Evolutionary conservation across 305 asterid genomes (phyloP).

Genomic region (Fraxinus velutina): DNA sequence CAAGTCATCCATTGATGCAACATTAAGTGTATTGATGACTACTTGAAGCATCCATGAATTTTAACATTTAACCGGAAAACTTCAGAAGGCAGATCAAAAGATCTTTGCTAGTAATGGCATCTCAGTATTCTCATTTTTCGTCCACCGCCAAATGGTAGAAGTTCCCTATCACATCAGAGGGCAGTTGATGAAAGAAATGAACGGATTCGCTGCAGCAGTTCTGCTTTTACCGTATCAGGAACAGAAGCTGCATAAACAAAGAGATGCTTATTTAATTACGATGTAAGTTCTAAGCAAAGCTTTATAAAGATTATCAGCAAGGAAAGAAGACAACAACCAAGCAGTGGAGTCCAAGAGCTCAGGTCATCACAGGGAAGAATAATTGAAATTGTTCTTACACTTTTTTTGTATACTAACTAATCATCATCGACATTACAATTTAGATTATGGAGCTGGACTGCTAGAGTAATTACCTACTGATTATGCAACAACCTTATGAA

Average conservation of each 20-base stretch:
- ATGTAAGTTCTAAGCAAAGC: neutral
- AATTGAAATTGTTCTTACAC: neutral
- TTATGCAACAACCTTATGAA: neutral
- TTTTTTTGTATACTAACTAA: neutral
- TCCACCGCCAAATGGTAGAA: neutral
- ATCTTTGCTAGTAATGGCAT: neutral
- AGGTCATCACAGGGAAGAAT: neutral
- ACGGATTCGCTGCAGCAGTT: conserved; percentile 59
- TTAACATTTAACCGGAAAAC: neutral
- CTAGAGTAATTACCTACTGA: neutral
- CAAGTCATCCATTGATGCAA: neutral
- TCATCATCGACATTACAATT: neutral
- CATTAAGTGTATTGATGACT: neutral
- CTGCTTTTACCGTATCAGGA: conserved; percentile 69
- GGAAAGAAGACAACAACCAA: neutral
- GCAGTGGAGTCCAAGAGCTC: neutral
- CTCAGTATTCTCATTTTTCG: neutral
- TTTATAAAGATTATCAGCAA: neutral
- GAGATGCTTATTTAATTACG: neutral
- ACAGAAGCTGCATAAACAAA: conserved; percentile 45
- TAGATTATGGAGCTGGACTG: neutral
- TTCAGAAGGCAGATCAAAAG: neutral
- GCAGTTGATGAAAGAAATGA: conserved; percentile 49
- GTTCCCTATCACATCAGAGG: conserved; percentile 29
- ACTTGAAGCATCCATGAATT: neutral